Percentiles rank a stretch among this genome's conserved stretches.
These are phyloP conservation scores for Grosmannia penicillata DNA, from an alignment of 2,329 filamentous ascomycete genomes.

Conservation along the genomic window DNA sequence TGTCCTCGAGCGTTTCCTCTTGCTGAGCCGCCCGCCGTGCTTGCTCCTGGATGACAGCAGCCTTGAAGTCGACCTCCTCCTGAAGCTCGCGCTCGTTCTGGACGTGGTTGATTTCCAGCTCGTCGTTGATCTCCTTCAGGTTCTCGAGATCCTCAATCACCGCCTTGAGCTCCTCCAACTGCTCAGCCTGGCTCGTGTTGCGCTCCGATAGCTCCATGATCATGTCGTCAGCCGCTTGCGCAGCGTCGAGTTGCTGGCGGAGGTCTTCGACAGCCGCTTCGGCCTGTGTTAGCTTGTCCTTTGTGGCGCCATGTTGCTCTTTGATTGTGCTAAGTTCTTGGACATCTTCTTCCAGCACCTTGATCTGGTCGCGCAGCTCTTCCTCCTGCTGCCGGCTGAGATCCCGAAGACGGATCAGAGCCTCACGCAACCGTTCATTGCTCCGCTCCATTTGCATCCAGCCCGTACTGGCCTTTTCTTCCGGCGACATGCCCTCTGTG, in stretches of 20 bases:
- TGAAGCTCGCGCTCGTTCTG: slow-evolving; percentile 91
- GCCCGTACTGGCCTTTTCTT: slow-evolving; percentile 72
- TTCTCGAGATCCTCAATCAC: slow-evolving; percentile 79
- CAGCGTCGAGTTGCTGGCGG: slow-evolving; percentile 79
- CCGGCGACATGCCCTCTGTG: slow-evolving; percentile 69
- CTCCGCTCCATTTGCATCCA: slow-evolving; percentile 87
- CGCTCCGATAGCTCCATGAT: slow-evolving; percentile 83
- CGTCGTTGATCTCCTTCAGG: slow-evolving; percentile 83
- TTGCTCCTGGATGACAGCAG: slow-evolving; percentile 72
- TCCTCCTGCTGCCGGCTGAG: slow-evolving; percentile 74
- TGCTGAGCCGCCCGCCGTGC: slow-evolving; percentile 58
- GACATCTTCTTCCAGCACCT: slow-evolving; percentile 57
- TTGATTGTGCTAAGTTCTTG: slow-evolving; percentile 53
- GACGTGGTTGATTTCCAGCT: slow-evolving; percentile 83
- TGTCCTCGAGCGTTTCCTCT: slow-evolving; percentile 67
- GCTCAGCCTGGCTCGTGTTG: slow-evolving; percentile 69
- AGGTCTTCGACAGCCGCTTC: slow-evolving; percentile 73
- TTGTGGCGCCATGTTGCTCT: slow-evolving; percentile 52
- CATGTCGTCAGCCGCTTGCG: slow-evolving; percentile 80
- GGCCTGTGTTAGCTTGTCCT: slow-evolving; percentile 57
- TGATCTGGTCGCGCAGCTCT: slow-evolving; percentile 62
- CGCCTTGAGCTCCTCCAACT: slow-evolving; percentile 68
- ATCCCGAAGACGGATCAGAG: slow-evolving; percentile 70
- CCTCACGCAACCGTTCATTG: slow-evolving; percentile 77
- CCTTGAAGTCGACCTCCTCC: slow-evolving; percentile 81